Percentiles rank a stretch among this genome's conserved stretches.
Conservation (phyloP, 345 rosid species). For the Eucalyptus polyanthemos region DNA sequence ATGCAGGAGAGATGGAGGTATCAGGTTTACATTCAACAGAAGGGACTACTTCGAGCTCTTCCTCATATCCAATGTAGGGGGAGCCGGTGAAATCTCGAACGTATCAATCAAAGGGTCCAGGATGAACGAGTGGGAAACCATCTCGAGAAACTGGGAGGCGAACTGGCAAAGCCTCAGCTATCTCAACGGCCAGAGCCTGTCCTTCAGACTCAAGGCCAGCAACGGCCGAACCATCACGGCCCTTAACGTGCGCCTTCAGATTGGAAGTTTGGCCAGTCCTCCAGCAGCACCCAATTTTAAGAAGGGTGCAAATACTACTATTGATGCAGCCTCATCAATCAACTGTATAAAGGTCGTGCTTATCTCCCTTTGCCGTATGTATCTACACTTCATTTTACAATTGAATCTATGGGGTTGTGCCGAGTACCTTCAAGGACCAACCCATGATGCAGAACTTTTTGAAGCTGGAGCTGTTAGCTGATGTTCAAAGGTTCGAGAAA, state of each 20-base stretch:
- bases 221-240: constrained; percentile 30
- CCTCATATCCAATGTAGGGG: constrained; percentile 59
- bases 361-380: background rate
- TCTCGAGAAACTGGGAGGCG: constrained; percentile 67
- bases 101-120: constrained; percentile 55
- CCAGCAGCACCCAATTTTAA: constrained; percentile 43
- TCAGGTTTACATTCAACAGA: constrained; percentile 67
- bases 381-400: background rate
- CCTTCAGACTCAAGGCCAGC: constrained; percentile 40
- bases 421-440: background rate
- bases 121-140: constrained; percentile 32
- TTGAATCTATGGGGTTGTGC: background rate
- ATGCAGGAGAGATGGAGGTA: constrained; percentile 55
- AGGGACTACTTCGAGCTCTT: constrained; percentile 57
- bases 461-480: background rate
- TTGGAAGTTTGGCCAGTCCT: constrained; percentile 66
- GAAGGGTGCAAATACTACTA: background rate
- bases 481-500: background rate
- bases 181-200: constrained; percentile 56
- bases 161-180: constrained; percentile 63
- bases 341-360: background rate
- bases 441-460: background rate
- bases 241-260: constrained; percentile 29
- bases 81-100: constrained; percentile 37
- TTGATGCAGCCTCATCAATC: background rate